Percentiles rank a stretch among this genome's conserved stretches.
Evolutionary conservation across 2,329 filamentous ascomycete genomes (phyloP).

Genomic region (Phyllosticta citrichinensis): DNA sequence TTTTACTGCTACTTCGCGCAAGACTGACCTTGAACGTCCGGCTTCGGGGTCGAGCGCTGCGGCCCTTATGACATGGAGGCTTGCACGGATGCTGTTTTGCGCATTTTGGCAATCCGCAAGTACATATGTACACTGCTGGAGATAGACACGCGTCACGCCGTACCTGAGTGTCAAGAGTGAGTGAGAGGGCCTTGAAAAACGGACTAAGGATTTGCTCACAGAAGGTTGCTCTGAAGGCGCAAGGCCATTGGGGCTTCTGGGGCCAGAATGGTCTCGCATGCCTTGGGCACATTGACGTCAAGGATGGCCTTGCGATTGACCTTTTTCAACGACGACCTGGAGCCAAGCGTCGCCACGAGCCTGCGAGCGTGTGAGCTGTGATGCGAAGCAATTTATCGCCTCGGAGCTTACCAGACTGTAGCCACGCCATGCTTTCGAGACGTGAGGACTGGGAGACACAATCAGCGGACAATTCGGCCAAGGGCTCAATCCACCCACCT

Average conservation of each 20-base stretch:
- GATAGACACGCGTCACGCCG: conserved; percentile 75
- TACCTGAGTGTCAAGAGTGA: conserved; percentile 17
- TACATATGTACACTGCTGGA: conserved; percentile 79
- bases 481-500: conserved; percentile 45
- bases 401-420: conserved; percentile 68
- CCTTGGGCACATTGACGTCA: conserved; percentile 75
- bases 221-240: conserved; percentile 77
- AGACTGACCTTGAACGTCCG: conserved; percentile 58
- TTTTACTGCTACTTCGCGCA: background rate
- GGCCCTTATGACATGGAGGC: conserved; percentile 49
- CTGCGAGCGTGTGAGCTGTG: conserved; percentile 38
- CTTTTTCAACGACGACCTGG: conserved; percentile 58
- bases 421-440: conserved; percentile 84
- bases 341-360: conserved; percentile 82
- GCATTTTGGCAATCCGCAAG: conserved; percentile 69
- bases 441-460: conserved; percentile 54
- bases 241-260: conserved; percentile 82
- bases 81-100: conserved; percentile 60
- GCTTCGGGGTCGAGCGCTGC: conserved; percentile 60
- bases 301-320: conserved; percentile 80
- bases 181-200: background rate
- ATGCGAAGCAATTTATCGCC: background rate
- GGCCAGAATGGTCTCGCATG: conserved; percentile 78
- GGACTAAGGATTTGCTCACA: conserved; percentile 40
- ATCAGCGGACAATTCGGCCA: conserved; percentile 15